Evolutionary conservation across 176 grass and related monocot genomes (phyloP), one percentile per base, ranked within the genome.

Genomic region (Saccharum officinarum): DNA sequence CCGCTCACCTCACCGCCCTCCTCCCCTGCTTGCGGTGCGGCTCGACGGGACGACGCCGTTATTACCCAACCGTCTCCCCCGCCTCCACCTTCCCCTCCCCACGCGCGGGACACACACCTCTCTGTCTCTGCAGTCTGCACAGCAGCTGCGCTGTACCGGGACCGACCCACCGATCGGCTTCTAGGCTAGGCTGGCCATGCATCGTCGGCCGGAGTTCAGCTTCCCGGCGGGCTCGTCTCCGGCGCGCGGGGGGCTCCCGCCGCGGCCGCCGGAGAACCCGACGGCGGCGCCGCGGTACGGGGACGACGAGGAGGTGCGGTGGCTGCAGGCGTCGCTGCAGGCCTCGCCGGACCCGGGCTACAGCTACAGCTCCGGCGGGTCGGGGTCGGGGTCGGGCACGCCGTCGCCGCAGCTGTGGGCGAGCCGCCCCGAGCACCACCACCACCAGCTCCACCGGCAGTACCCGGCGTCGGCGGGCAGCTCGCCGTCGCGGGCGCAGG

Each of bases 321-420:
- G 89, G 92, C 67, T 82, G 74, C 79, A 90, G 67, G 77, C 89
- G 54, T 73, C 75, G 17, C 42, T 7, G 31, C 63, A 85, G 26
- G 83, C 17, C 78, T 91, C 87, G 2, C 88, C 80, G 5, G 82
- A 82, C 0, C 0, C 11, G 4, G 1, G 31, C 25, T 79, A 38
- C 28, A 28, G 28, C 50, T 6, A 61, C 5, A 80, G 30, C 70
- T 83, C 77, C 7, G 60, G 42, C 8, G 47, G 60, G 0, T 90
- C 90, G 9, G 52, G 16, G 57, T 60, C 54, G 2, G 47, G 60
- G 1, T 90, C 90, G 1, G 60, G 81, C 31, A 88, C 79, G 80
- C 79, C 90, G 10, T 92, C 86, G 10, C 90, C 79, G 70, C 83
- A 66, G 77, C 40, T 86, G 45, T 90, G 93, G 93, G 75, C 67